Conservation (phyloP, 2,329 filamentous ascomycete genomes). For the Monilinia aucupariae region DNA sequence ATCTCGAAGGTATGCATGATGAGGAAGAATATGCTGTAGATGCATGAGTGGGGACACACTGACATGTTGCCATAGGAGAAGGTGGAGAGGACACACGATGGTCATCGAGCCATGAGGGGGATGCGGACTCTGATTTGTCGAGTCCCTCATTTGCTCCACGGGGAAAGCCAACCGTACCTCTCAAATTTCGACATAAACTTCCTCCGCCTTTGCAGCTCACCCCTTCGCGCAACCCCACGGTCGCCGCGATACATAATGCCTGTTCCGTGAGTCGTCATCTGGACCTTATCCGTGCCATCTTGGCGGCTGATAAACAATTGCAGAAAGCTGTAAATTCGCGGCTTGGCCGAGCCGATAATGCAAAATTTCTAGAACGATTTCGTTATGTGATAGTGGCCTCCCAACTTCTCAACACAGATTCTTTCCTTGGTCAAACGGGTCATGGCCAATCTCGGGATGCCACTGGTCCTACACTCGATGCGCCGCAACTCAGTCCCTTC, state of each 20-base stretch:
- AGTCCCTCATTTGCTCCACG: constrained; percentile 48
- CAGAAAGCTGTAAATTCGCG: constrained; percentile 66
- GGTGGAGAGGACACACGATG: constrained; percentile 40
- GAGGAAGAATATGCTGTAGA: neutral
- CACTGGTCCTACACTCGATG: constrained; percentile 20
- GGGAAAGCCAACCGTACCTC: constrained; percentile 49
- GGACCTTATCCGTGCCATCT: neutral
- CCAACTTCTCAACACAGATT: constrained; percentile 72
- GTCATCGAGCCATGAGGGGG: constrained; percentile 23
- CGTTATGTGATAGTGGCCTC: constrained; percentile 90
- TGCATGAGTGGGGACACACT: constrained; percentile 15
- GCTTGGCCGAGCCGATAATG: constrained; percentile 72
- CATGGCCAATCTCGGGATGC: constrained; percentile 27
- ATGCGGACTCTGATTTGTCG: constrained; percentile 27
- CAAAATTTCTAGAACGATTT: constrained; percentile 84
- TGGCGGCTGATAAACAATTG: constrained; percentile 24
- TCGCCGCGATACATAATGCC: constrained; percentile 44
- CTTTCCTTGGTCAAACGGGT: constrained; percentile 42
- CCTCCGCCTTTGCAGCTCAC: constrained; percentile 42
- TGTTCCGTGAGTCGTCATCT: constrained; percentile 44
- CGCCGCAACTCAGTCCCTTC: constrained; percentile 40
- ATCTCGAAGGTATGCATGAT: constrained; percentile 68
- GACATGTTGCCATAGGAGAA: constrained; percentile 37
- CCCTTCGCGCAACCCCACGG: constrained; percentile 38
- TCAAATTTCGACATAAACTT: constrained; percentile 49